Conservation (phyloP, 495 filamentous ascomycete genomes). For the Tuber magnatum region DNA sequence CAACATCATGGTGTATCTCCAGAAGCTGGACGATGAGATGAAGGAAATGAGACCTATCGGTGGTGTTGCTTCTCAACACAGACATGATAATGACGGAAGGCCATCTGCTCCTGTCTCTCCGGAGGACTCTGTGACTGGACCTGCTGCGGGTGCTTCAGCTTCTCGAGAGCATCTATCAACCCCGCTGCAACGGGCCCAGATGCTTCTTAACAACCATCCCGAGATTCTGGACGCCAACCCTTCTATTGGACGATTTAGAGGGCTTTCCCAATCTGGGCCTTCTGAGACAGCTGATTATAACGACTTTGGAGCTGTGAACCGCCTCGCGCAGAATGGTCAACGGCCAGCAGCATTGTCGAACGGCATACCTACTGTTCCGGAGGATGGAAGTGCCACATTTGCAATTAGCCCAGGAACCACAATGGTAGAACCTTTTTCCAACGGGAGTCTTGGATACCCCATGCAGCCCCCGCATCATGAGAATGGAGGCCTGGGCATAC, state of each 20-base stretch:
- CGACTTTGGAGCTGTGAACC: slow-evolving; percentile 17
- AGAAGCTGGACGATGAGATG: slow-evolving; percentile 28
- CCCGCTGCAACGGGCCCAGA: slow-evolving; percentile 80
- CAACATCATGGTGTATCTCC: slow-evolving; percentile 45
- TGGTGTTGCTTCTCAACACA: neutral
- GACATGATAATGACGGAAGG: slow-evolving; percentile 18
- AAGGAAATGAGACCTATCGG: slow-evolving; percentile 23
- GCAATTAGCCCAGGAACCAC: slow-evolving; percentile 23
- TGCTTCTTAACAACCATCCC: slow-evolving; percentile 69
- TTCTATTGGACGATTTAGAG: slow-evolving; percentile 22
- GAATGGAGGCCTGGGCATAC: slow-evolving; percentile 12
- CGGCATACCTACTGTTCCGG: slow-evolving; percentile 24
- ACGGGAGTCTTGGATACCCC: slow-evolving; percentile 20
- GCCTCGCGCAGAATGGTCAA: slow-evolving; percentile 26
- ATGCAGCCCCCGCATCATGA: slow-evolving; percentile 27
- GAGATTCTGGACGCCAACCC: slow-evolving; percentile 41
- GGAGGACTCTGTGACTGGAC: slow-evolving; percentile 32
- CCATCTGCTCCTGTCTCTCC: slow-evolving; percentile 29
- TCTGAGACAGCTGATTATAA: slow-evolving; percentile 11
- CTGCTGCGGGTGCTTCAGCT: slow-evolving; percentile 44
- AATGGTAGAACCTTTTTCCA: slow-evolving; percentile 26
- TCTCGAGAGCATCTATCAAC: slow-evolving; percentile 67
- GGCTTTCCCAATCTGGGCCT: slow-evolving; percentile 20
- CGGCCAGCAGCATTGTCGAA: slow-evolving; percentile 10
- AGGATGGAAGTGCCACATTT: slow-evolving; percentile 22